Evolutionary conservation across 305 asterid genomes (phyloP).

Genomic region (Fraxinus dipetala): DNA sequence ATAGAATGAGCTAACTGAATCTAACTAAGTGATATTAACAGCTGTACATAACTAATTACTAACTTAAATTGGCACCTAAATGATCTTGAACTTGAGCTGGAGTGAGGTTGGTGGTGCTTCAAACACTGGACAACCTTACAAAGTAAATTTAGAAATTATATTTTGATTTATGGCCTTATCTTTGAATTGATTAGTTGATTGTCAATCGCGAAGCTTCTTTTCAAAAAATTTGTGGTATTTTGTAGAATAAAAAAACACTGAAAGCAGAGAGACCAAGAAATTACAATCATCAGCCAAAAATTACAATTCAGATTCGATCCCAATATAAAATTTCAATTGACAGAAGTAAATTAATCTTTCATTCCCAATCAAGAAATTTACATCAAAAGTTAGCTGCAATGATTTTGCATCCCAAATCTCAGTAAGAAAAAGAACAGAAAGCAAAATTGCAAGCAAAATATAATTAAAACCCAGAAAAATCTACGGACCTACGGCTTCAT

Average conservation of each 20-base stretch:
- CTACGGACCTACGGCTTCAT: constrained; percentile 6
- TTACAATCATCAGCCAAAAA: not conserved
- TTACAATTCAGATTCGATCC: not conserved
- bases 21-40: too few species aligned
- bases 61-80: too few species aligned
- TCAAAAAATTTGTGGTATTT: not conserved
- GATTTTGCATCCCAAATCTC: not conserved
- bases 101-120: not conserved
- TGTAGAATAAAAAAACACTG: not conserved
- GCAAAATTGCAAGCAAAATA: not conserved
- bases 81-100: too few species aligned
- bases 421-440: not conserved
- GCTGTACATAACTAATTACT: too few species aligned
- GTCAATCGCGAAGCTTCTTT: not conserved
- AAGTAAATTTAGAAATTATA: not conserved
- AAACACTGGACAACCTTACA: not conserved
- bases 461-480: not conserved
- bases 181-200: not conserved
- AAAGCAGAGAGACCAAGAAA: not conserved
- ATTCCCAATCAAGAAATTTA: not conserved
- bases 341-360: not conserved
- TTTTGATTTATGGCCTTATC: not conserved
- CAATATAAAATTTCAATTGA: not conserved
- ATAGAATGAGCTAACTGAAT: too few species aligned
- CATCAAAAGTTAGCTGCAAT: not conserved